A percentile compares a stretch with the other conserved stretches of the same genome.
Evolutionary conservation across 805 yeast genomes (phyloP).

Genomic region (Ogataea pignaliae): DNA sequence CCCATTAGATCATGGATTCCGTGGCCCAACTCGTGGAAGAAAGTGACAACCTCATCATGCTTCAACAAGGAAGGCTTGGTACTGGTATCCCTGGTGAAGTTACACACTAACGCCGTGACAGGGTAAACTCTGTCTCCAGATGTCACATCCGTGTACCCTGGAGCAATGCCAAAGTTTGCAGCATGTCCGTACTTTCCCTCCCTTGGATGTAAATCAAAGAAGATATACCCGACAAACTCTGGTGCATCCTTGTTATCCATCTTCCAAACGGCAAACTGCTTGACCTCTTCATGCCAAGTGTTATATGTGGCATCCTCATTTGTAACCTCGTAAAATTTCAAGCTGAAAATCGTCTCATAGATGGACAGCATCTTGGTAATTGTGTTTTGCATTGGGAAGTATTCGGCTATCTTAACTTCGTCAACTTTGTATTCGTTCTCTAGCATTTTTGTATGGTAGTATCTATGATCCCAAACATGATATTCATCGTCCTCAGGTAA

Average conservation of each 20-base stretch:
- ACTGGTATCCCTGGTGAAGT: conserved; percentile 69
- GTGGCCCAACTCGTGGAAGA: conserved; percentile 88
- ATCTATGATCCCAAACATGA: conserved; percentile 73
- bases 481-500: conserved; percentile 36
- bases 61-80: conserved; percentile 71
- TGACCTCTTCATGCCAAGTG: conserved; percentile 79
- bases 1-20: conserved; percentile 80
- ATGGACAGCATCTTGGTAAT: conserved; percentile 64
- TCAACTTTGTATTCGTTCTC: conserved; percentile 71
- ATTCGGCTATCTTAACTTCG: conserved; percentile 66
- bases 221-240: conserved; percentile 71
- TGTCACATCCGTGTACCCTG: conserved; percentile 49
- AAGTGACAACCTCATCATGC: conserved; percentile 75
- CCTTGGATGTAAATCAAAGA: conserved; percentile 80
- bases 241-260: conserved; percentile 45
- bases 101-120: conserved; percentile 76
- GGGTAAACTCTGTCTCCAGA: conserved; percentile 53
- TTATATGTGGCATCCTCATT: conserved; percentile 32
- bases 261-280: conserved; percentile 67
- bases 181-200: conserved; percentile 88
- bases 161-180: conserved; percentile 68
- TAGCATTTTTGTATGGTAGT: conserved; percentile 58
- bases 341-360: conserved; percentile 64
- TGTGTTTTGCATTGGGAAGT: conserved; percentile 69
- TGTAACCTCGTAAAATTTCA: conserved; percentile 55